phyloP scores from a whole-genome alignment of 2,329 filamentous ascomycete genomes.

The Boeremia exigua region DNA sequence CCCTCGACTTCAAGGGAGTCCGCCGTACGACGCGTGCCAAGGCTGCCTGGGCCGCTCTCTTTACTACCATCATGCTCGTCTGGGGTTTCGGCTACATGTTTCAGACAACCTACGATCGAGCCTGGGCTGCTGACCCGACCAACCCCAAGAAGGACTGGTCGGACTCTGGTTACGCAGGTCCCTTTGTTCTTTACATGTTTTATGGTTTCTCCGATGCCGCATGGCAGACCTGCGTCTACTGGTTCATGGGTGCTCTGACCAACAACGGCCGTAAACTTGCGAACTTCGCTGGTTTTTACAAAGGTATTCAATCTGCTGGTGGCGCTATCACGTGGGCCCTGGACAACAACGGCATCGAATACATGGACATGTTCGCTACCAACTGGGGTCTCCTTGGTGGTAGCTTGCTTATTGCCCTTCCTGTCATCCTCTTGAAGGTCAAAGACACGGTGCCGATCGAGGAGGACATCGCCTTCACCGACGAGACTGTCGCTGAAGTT shows the following conservation, averaged over 20 bases:
- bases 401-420: constrained; percentile 77
- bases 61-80: constrained; percentile 74
- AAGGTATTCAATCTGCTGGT: constrained; percentile 87
- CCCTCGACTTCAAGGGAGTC: constrained; percentile 65
- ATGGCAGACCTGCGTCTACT: constrained; percentile 92
- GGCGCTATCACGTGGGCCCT: constrained; percentile 77
- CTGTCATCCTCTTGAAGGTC: constrained; percentile 80
- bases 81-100: constrained; percentile 87
- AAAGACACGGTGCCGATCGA: constrained; percentile 81
- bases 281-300: constrained; percentile 91
- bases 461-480: constrained; percentile 83
- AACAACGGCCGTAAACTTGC: constrained; percentile 92
- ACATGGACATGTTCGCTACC: constrained; percentile 73
- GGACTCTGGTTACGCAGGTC: constrained; percentile 71
- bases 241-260: constrained; percentile 92
- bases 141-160: constrained; percentile 68
- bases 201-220: constrained; percentile 88
- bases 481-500: constrained; percentile 80
- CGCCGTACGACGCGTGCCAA: constrained; percentile 73
- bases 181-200: constrained; percentile 89
- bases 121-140: constrained; percentile 31
- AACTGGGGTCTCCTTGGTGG: constrained; percentile 78
- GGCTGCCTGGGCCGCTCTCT: constrained; percentile 65
- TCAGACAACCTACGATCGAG: constrained; percentile 66
- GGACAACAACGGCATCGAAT: constrained; percentile 65